phyloP scores from a whole-genome alignment of 2,329 filamentous ascomycete species.

The Stemphylium beticola region DNA sequence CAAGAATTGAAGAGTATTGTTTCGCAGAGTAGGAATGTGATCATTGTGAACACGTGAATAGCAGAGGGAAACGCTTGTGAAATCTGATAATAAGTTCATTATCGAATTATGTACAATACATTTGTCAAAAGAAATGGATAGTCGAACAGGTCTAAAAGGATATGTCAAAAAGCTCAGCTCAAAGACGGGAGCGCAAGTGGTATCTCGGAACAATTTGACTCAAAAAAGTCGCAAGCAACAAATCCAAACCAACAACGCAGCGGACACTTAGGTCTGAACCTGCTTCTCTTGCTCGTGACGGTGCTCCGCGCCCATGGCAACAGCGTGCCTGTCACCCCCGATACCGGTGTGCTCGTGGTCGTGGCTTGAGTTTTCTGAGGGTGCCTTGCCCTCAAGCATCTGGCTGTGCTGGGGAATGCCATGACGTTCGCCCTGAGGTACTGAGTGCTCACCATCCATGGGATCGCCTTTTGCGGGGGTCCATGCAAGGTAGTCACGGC shows the following conservation, averaged over 20 bases:
- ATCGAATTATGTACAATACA: constrained; percentile 24
- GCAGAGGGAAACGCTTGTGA: background rate
- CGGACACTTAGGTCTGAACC: constrained; percentile 13
- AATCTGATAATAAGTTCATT: constrained; percentile 7
- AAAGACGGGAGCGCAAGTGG: constrained; percentile 36
- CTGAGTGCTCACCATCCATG: constrained; percentile 62
- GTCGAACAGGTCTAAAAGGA: constrained; percentile 9
- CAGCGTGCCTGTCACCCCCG: constrained; percentile 59
- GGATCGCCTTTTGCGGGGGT: constrained; percentile 75
- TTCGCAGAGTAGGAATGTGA: too few species aligned
- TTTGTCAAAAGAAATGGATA: constrained; percentile 6
- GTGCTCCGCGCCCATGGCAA: constrained; percentile 55
- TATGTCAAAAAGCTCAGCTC: constrained; percentile 18
- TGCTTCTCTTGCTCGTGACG: constrained; percentile 48
- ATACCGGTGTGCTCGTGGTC: constrained; percentile 58
- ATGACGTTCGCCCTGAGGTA: constrained; percentile 71
- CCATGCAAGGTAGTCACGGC: constrained; percentile 87
- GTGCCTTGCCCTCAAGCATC: constrained; percentile 65
- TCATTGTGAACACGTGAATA: background rate
- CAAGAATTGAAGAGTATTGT: background rate
- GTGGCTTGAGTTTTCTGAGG: constrained; percentile 52
- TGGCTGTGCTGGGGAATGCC: constrained; percentile 74
- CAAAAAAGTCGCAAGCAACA: constrained; percentile 14
- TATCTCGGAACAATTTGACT: constrained; percentile 42
- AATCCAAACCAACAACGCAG: constrained; percentile 16